Percentiles rank a stretch among this genome's conserved stretches.
These are phyloP conservation scores for Elongisporangium undulatum DNA, from an alignment of 352 stramenopile genomes.

Conservation along the genomic window DNA sequence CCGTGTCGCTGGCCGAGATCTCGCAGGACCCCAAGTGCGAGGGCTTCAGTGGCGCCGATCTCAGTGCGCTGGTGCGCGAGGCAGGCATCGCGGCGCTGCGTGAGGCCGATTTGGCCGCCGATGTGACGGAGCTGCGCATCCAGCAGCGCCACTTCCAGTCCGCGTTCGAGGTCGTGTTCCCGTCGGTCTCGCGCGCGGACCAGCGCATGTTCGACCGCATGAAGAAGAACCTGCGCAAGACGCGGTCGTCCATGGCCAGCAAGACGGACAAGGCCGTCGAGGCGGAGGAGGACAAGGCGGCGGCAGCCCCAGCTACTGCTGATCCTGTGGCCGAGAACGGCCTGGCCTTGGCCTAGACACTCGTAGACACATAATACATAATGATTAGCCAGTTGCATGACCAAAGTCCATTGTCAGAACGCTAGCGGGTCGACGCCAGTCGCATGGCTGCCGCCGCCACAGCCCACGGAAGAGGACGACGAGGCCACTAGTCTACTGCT, in stretches of 20 bases:
- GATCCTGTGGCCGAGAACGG: background rate
- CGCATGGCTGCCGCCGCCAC: constrained; percentile 2
- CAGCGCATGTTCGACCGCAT: constrained; percentile 87
- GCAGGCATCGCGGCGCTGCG: constrained; percentile 94
- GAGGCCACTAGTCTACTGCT: constrained; percentile 4
- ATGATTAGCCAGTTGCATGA: too few relatives aligned
- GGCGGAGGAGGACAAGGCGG: background rate
- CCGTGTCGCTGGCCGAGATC: constrained; percentile 89
- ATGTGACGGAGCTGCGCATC: constrained; percentile 44
- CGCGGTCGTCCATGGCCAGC: constrained; percentile 30
- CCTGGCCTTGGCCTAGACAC: background rate
- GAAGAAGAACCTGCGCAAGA: constrained; percentile 84
- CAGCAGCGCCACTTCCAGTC: constrained; percentile 59
- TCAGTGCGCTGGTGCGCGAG: constrained; percentile 95
- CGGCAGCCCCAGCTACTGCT: too few relatives aligned
- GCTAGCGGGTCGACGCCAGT: constrained; percentile 15
- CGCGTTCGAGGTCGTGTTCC: constrained; percentile 81
- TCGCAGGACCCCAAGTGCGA: constrained; percentile 86
- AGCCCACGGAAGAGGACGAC: background rate
- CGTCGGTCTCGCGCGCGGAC: constrained; percentile 77
- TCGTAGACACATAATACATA: background rate
- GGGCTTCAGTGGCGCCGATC: constrained; percentile 97
- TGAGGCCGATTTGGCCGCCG: constrained; percentile 41
- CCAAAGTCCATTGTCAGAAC: constrained; percentile 9
- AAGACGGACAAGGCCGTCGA: constrained; percentile 1